Evolutionary conservation across 805 yeast genomes (phyloP).

Genomic region (Brettanomyces anomalus): DNA sequence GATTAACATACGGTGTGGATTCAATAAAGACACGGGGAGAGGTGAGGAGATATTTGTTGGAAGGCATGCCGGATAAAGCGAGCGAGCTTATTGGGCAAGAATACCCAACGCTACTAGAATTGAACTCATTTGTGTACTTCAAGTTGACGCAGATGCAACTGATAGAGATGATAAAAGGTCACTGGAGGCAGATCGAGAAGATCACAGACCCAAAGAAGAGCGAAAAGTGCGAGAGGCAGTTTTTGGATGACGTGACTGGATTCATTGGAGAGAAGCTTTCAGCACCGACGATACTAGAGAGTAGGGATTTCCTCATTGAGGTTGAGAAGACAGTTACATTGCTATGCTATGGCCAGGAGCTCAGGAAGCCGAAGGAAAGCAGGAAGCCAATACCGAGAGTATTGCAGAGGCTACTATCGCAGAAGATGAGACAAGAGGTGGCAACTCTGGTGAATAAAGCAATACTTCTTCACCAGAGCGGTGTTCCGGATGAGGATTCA

Average conservation of each 20-base stretch:
- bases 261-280: conserved; percentile 50
- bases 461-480: conserved; percentile 33
- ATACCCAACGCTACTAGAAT: conserved; percentile 59
- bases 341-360: conserved; percentile 39
- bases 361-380: conserved; percentile 10
- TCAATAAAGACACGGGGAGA: conserved; percentile 44
- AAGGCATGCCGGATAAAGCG: conserved; percentile 37
- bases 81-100: conserved; percentile 46
- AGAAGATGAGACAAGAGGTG: conserved; percentile 50
- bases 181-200: conserved; percentile 18
- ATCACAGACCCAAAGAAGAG: conserved; percentile 11
- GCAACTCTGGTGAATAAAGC: conserved; percentile 65
- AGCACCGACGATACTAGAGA: conserved; percentile 24
- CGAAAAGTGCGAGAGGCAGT: conserved; percentile 32
- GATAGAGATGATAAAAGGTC: conserved; percentile 70
- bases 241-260: conserved; percentile 42
- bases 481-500: no score
- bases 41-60: conserved; percentile 43
- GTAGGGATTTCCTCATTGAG: conserved; percentile 53
- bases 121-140: conserved; percentile 59
- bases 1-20: conserved; percentile 31
- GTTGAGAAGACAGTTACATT: conserved; percentile 80
- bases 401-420: no score
- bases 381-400: conserved; percentile 5
- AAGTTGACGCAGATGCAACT: conserved; percentile 62